phyloP scores from a whole-genome alignment of 78 protist genomes.

The Dictyostelium intermedium region DNA sequence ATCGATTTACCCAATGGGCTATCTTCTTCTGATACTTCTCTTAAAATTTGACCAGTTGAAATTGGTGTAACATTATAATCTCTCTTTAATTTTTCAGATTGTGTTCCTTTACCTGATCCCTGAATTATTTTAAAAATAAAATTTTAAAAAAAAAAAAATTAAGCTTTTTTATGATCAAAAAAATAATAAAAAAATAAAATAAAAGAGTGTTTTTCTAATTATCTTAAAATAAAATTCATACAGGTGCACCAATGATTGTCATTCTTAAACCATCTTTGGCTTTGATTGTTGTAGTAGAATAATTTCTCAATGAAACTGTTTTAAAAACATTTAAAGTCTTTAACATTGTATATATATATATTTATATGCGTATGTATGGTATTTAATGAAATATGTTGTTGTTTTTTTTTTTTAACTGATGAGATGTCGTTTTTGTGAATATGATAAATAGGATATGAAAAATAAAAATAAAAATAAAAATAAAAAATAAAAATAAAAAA shows the following conservation, averaged over 20 bases:
- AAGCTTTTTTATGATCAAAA: background rate
- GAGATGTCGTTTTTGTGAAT: background rate
- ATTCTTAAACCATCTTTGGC: constrained; percentile 9
- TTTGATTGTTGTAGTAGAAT: background rate
- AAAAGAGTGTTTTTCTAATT: background rate
- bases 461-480: background rate
- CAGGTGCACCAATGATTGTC: constrained; percentile 75
- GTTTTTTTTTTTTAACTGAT: too few relatives aligned
- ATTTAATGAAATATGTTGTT: too few relatives aligned
- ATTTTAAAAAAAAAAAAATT: background rate
- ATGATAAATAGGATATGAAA: background rate
- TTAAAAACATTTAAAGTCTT: background rate
- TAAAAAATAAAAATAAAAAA: background rate
- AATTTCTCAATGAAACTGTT: background rate
- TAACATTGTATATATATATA: background rate
- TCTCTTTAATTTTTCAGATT: constrained; percentile 65
- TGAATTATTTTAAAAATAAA: too few relatives aligned
- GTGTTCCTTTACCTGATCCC: constrained; percentile 86
- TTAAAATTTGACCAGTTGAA: constrained; percentile 77
- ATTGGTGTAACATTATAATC: constrained; percentile 66
- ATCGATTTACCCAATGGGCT: constrained; percentile 43
- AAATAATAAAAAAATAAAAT: background rate
- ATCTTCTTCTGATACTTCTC: constrained; percentile 41
- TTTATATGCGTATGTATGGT: background rate
- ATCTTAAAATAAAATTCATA: background rate